Percentiles rank a stretch among this genome's conserved stretches.
These are phyloP conservation scores for Haplosporangium sp. DNA, from an alignment of 371 early-diverging fungal species.

Conservation along the genomic window DNA sequence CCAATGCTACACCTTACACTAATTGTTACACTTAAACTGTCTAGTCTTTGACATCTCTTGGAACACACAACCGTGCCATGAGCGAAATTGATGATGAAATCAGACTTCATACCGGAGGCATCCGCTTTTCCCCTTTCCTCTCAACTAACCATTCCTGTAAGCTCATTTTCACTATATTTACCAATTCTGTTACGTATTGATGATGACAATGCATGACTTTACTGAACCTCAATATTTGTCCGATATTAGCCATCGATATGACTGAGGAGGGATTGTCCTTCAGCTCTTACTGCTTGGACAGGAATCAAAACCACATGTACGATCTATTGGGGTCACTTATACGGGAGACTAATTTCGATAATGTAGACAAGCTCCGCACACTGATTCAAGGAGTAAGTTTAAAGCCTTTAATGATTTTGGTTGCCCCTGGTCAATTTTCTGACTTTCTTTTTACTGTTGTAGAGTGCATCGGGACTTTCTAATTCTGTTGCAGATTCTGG, in stretches of 20 bases:
- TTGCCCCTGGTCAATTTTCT: no score
- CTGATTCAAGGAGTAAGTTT: slow-evolving; percentile 76
- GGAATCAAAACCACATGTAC: slow-evolving; percentile 83
- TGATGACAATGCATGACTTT: background rate
- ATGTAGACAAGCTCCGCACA: slow-evolving; percentile 78
- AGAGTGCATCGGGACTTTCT: slow-evolving; percentile 77
- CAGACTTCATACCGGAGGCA: slow-evolving; percentile 87
- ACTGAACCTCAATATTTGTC: background rate
- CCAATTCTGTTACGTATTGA: no score
- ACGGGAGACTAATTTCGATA: slow-evolving; percentile 81
- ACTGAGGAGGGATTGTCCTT: slow-evolving; percentile 71
- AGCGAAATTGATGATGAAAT: slow-evolving; percentile 91
- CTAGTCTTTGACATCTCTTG: slow-evolving; percentile 81
- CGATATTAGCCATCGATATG: slow-evolving; percentile 60
- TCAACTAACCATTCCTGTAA: slow-evolving; percentile 74
- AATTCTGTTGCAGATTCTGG: slow-evolving; percentile 89
- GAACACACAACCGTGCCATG: slow-evolving; percentile 80
- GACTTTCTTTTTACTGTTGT: background rate
- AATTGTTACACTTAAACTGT: slow-evolving; percentile 18
- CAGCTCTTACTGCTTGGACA: slow-evolving; percentile 77
- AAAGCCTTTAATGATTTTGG: background rate
- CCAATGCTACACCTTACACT: background rate
- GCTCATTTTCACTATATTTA: background rate
- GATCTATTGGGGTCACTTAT: slow-evolving; percentile 76
- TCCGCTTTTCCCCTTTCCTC: slow-evolving; percentile 74